Evolutionary conservation across 331 rosid species (phyloP), one percentile per base, ranked within the genome.

Genomic region (Phaseolus coccineus): DNA sequence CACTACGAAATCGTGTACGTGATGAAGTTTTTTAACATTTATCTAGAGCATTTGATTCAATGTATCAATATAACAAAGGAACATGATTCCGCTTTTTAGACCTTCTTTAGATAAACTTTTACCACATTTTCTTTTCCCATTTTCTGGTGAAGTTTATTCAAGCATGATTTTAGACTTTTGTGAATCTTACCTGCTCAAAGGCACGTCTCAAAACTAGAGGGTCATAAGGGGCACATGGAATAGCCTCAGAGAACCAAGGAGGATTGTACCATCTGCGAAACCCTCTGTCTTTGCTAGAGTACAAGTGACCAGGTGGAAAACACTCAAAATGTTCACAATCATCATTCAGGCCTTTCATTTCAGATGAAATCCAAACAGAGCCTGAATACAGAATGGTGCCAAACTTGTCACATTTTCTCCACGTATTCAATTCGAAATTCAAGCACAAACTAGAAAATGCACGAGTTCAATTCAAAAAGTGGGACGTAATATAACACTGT

Each of bases 271-370:
- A 96, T 56, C 92, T 83, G 63, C 85, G 87, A 8, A 96, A 81
- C 1, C 78, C 92, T 16, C 93, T 86, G 16, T 84, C 87, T 83
- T 88, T 96, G 89, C 99, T 96, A 0, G 99, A 96, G 90, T 93
- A 96, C 79, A 93, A 75, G 82, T 93, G 94, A 71, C 99, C 97
- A 9, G 99, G 96, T 10, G 98, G 99, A 62, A 96, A 96, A 52
- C 73, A 51, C 85, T 93, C 90, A 35, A 96, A 96, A 81, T 93
- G 97, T 51, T 96, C 99, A 63, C 96, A 96, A 42, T 93, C 98
- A 81, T 96, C 98, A 42, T 91, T 91, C 79, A 96, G 46, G 0
- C 92, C 97, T 84, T 96, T 96, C 73, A 93, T 77, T 69, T 96
- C 97, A 3, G 99, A 93, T 27, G 96, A 48, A 79, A 96, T 90